Conservation (phyloP, 1,284 basidiomycete species). For the Ceratobasidium sp. region DNA sequence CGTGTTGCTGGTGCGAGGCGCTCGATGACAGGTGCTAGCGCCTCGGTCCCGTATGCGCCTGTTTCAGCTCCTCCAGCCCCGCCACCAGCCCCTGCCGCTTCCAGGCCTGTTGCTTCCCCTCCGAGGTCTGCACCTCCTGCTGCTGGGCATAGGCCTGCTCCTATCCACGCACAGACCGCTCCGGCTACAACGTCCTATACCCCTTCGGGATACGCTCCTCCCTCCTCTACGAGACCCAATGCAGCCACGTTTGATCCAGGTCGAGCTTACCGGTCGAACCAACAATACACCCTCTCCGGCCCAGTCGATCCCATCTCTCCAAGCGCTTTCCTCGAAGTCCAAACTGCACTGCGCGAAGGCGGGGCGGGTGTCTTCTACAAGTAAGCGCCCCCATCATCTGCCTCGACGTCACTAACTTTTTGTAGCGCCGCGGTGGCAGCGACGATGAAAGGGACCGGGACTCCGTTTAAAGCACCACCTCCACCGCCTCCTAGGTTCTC, state of each 20-base stretch:
- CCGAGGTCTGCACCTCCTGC: slow-evolving; percentile 5
- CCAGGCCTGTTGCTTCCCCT: slow-evolving; percentile 5
- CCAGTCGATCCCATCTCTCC: slow-evolving; percentile 17
- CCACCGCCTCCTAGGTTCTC: slow-evolving; percentile 13
- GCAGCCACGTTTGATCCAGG: slow-evolving; percentile 2
- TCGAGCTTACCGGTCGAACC: slow-evolving; percentile 6
- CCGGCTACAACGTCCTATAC: background rate
- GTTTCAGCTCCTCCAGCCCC: slow-evolving; percentile 12
- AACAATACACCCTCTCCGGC: slow-evolving; percentile 8
- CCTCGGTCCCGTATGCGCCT: slow-evolving; percentile 7
- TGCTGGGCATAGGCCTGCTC: background rate
- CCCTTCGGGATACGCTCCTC: background rate
- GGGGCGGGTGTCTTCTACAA: slow-evolving; percentile 38
- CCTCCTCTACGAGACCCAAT: background rate
- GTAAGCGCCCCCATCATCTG: slow-evolving; percentile 22
- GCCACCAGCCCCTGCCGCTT: slow-evolving; percentile 4
- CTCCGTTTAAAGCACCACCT: slow-evolving; percentile 6
- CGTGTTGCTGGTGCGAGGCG: slow-evolving; percentile 15
- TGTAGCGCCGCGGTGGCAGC: slow-evolving; percentile 1
- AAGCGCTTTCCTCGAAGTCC: background rate
- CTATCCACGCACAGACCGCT: slow-evolving; percentile 1
- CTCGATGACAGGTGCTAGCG: background rate
- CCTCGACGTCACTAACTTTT: background rate
- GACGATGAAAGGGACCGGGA: background rate
- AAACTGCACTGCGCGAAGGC: background rate